Conservation (phyloP, 2,329 filamentous ascomycete species). For the Hyphodiscus sp. region DNA sequence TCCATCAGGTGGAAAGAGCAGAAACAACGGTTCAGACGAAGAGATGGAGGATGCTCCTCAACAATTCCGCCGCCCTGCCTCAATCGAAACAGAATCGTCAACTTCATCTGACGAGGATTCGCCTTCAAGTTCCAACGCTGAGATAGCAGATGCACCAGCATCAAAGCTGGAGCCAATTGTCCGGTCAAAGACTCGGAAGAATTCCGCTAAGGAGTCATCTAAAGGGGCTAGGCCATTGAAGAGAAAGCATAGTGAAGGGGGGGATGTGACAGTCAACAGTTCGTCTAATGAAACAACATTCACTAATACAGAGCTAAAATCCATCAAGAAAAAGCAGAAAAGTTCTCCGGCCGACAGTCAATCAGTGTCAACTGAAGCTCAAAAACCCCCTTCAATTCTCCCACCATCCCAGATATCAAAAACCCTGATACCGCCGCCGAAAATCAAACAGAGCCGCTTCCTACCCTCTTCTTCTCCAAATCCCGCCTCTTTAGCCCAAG, state of each 20-base stretch:
- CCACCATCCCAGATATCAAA: not conserved
- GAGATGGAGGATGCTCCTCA: conserved; percentile 16
- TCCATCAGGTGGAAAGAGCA: conserved; percentile 5
- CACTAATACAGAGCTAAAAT: conserved; percentile 19
- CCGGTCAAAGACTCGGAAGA: conserved; percentile 3
- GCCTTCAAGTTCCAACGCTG: conserved; percentile 7
- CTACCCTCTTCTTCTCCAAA: not conserved
- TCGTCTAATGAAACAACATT: conserved; percentile 18
- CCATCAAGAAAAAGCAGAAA: conserved; percentile 21
- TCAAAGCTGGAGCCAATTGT: conserved; percentile 3
- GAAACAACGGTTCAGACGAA: conserved; percentile 17
- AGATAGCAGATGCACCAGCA: conserved; percentile 12
- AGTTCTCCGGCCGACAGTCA: not conserved
- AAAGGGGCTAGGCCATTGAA: conserved; percentile 13
- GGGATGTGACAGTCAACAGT: conserved; percentile 22
- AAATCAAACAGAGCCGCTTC: not conserved
- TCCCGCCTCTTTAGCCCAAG: not conserved
- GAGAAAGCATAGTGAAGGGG: conserved; percentile 20
- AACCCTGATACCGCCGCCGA: not conserved
- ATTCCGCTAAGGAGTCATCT: conserved; percentile 4
- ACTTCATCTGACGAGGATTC: conserved; percentile 1
- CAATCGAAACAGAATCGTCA: not conserved
- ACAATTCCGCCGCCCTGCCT: conserved; percentile 5
- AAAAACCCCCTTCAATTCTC: not conserved
- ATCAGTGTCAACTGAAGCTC: conserved; percentile 4